phyloP scores from a whole-genome alignment of 352 stramenopile species.

The Phytophthora fragariaefolia region DNA sequence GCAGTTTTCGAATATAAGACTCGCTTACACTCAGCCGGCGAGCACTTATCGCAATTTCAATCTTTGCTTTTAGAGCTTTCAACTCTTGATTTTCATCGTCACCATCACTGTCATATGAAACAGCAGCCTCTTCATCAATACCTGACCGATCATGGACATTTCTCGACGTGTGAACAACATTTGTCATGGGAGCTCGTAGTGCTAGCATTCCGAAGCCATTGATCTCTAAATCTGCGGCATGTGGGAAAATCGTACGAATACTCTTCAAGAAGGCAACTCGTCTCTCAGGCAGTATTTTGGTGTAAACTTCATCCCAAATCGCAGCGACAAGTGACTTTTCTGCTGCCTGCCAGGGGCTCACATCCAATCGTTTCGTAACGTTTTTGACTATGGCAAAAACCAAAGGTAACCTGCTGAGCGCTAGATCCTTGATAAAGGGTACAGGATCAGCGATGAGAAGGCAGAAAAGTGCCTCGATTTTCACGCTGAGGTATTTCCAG shows the following conservation, averaged over 20 bases:
- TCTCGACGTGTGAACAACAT: background rate
- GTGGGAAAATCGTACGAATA: constrained; percentile 46
- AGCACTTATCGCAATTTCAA: constrained; percentile 35
- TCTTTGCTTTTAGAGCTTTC: constrained; percentile 33
- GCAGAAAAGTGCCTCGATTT: constrained; percentile 41
- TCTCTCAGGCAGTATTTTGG: constrained; percentile 48
- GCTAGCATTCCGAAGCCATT: constrained; percentile 33
- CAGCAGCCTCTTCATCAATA: constrained; percentile 8
- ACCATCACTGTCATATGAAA: constrained; percentile 54
- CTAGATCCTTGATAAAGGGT: constrained; percentile 31
- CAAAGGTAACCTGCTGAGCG: constrained; percentile 30
- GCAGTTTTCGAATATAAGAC: constrained; percentile 59
- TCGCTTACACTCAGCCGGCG: constrained; percentile 43
- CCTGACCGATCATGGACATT: constrained; percentile 1
- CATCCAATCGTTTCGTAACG: constrained; percentile 16
- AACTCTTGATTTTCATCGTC: constrained; percentile 43
- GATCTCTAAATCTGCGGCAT: constrained; percentile 48
- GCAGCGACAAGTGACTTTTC: constrained; percentile 54
- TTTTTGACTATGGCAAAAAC: constrained; percentile 38
- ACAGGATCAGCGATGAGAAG: constrained; percentile 37
- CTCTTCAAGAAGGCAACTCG: constrained; percentile 50
- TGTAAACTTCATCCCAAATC: constrained; percentile 60
- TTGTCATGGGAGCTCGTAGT: constrained; percentile 16
- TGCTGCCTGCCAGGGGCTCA: constrained; percentile 36
- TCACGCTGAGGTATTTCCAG: constrained; percentile 50